These are phyloP conservation scores for Colletotrichum spaethianum DNA, from an alignment of 2,329 filamentous ascomycete species.

Conservation along the genomic window DNA sequence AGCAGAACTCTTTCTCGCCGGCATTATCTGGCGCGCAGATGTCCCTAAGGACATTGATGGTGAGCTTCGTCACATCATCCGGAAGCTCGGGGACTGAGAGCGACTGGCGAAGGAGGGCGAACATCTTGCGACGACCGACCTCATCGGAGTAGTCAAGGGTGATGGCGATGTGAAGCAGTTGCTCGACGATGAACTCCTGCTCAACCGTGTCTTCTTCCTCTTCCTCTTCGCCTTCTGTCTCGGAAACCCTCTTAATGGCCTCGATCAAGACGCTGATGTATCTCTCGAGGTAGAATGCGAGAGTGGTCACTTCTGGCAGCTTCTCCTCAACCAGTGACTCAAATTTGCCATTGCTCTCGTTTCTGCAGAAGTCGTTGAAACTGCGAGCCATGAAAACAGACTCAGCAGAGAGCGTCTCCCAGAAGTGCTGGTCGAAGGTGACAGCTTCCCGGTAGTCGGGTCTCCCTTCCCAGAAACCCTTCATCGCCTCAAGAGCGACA, in stretches of 20 bases:
- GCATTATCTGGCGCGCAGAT: slow-evolving; percentile 83
- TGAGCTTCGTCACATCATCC: slow-evolving; percentile 92
- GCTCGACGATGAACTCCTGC: slow-evolving; percentile 95
- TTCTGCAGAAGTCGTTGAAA: slow-evolving; percentile 93
- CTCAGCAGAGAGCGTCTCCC: slow-evolving; percentile 86
- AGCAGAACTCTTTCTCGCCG: slow-evolving; percentile 87
- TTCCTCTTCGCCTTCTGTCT: slow-evolving; percentile 69
- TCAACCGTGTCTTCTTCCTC: slow-evolving; percentile 90
- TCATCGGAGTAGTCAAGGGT: slow-evolving; percentile 98
- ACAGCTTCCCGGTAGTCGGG: slow-evolving; percentile 84
- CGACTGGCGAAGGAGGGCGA: slow-evolving; percentile 87
- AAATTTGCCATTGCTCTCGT: slow-evolving; percentile 80
- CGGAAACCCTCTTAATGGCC: slow-evolving; percentile 70
- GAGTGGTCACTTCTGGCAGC: slow-evolving; percentile 92
- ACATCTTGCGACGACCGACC: slow-evolving; percentile 96
- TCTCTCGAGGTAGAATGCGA: slow-evolving; percentile 88
- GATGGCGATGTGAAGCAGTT: slow-evolving; percentile 91
- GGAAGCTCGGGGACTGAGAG: slow-evolving; percentile 89
- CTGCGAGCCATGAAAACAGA: slow-evolving; percentile 91
- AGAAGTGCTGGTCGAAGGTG: slow-evolving; percentile 81
- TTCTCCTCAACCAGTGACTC: slow-evolving; percentile 89
- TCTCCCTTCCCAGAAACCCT: slow-evolving; percentile 93
- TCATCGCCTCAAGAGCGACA: slow-evolving; percentile 94
- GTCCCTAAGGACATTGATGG: slow-evolving; percentile 83
- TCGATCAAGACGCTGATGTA: slow-evolving; percentile 81